Percentiles rank a stretch among this genome's conserved stretches.
These are phyloP conservation scores for Penicillium sp. DNA, from an alignment of 2,329 filamentous ascomycete genomes.

Conservation along the genomic window DNA sequence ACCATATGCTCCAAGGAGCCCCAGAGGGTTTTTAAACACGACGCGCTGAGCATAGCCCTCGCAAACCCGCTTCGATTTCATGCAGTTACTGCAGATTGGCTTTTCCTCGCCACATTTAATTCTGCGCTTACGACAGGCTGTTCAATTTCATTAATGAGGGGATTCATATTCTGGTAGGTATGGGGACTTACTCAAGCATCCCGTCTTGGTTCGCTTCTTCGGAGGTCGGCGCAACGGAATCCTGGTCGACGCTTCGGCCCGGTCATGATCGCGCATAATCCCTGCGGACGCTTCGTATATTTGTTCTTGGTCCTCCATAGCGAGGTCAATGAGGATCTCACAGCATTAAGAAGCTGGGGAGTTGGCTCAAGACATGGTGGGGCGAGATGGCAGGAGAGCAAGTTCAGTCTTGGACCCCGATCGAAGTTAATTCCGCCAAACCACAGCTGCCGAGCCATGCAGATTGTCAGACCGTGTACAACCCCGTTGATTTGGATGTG, in stretches of 20 bases:
- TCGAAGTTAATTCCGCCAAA: conserved; percentile 6
- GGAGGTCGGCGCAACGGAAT: conserved; percentile 28
- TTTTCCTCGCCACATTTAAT: conserved; percentile 94
- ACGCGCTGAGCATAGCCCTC: conserved; percentile 41
- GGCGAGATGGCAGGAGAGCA: conserved; percentile 1
- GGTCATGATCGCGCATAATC: conserved; percentile 3
- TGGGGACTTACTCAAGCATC: conserved; percentile 68
- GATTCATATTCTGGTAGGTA: not conserved
- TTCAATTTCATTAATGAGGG: not conserved
- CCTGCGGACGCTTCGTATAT: not conserved
- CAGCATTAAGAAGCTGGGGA: not conserved
- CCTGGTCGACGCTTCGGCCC: conserved; percentile 14
- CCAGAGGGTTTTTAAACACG: conserved; percentile 39
- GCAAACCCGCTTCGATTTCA: conserved; percentile 44
- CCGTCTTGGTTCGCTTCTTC: conserved; percentile 80
- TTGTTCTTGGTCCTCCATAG: conserved; percentile 2
- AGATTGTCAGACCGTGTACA: conserved; percentile 14
- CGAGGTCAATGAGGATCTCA: too few relatives aligned
- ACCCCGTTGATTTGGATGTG: not conserved
- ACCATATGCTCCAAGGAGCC: conserved; percentile 26
- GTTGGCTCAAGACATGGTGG: conserved; percentile 8
- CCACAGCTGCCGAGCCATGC: conserved; percentile 11
- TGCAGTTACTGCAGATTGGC: conserved; percentile 43
- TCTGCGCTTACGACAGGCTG: conserved; percentile 84
- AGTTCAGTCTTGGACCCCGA: not conserved